These are phyloP conservation scores for Poterioochromonas sp. DNA, from an alignment of 352 stramenopile species.

Conservation along the genomic window DNA sequence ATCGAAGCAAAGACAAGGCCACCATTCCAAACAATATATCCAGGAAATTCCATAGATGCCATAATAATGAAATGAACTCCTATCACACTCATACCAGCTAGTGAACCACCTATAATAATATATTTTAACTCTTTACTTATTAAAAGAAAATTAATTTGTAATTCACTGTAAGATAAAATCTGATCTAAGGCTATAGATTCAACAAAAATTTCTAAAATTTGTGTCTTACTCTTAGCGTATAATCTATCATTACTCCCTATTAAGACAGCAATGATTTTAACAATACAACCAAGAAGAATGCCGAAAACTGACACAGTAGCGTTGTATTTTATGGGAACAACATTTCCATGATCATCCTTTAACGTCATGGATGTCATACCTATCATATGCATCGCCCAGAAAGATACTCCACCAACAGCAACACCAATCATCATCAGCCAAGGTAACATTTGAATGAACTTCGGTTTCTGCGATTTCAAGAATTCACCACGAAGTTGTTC, in stretches of 20 bases:
- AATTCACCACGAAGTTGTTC: background rate
- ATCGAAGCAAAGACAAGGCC: background rate
- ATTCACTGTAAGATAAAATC: too few species aligned
- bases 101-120: constrained; percentile 2
- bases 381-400: constrained; percentile 3
- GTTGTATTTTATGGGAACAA: background rate
- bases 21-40: background rate
- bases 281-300: background rate
- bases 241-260: background rate
- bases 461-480: background rate
- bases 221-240: background rate
- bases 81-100: background rate
- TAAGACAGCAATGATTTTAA: background rate
- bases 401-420: background rate
- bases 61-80: background rate
- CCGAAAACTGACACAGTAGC: background rate
- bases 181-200: background rate
- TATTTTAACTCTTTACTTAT: background rate
- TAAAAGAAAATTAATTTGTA: background rate
- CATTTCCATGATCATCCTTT: background rate
- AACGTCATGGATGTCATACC: background rate
- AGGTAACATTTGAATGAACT: background rate
- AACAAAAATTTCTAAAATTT: background rate
- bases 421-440: background rate
- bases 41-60: background rate